Percentiles rank a stretch among this genome's conserved stretches.
These are phyloP conservation scores for Pilobolus umbonatus DNA, from an alignment of 192 early-diverging fungal genomes.

Conservation along the genomic window DNA sequence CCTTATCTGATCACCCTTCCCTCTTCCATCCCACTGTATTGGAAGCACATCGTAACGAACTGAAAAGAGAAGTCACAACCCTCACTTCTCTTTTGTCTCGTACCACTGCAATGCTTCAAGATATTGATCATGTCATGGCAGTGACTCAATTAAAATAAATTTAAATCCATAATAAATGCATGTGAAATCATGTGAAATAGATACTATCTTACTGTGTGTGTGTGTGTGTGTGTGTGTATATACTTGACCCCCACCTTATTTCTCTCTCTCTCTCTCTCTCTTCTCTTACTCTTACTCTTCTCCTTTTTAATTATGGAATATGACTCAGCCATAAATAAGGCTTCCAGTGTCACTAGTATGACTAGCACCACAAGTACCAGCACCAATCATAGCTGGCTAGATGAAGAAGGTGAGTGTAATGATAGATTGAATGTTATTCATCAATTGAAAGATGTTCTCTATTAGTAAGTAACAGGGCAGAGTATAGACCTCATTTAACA, in stretches of 20 bases:
- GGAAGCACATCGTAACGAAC: slow-evolving; percentile 49
- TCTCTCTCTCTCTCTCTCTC: slow-evolving; percentile 1
- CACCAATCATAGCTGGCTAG: slow-evolving; percentile 4
- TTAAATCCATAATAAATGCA: neutral
- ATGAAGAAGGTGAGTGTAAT: no score
- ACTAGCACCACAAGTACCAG: slow-evolving; percentile 11
- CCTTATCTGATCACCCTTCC: slow-evolving; percentile 1
- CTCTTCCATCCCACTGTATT: slow-evolving; percentile 27
- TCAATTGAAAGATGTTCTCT: no score
- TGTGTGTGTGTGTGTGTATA: no score
- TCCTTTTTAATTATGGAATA: slow-evolving; percentile 14
- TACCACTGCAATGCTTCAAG: slow-evolving; percentile 50
- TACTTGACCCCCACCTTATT: slow-evolving; percentile 2
- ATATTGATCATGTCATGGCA: slow-evolving; percentile 47
- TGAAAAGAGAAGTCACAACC: slow-evolving; percentile 51
- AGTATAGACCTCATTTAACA: no score
- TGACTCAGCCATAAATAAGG: slow-evolving; percentile 13
- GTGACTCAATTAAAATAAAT: slow-evolving; percentile 14
- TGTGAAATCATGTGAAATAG: neutral
- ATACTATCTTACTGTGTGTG: no score
- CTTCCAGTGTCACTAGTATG: slow-evolving; percentile 19
- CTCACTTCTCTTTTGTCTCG: slow-evolving; percentile 44
- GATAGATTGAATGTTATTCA: no score
- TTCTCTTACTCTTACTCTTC: neutral
- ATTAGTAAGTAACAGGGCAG: no score